These are phyloP conservation scores for Schwanniomyces occidentalis DNA, from an alignment of 805 yeast species.

Conservation along the genomic window DNA sequence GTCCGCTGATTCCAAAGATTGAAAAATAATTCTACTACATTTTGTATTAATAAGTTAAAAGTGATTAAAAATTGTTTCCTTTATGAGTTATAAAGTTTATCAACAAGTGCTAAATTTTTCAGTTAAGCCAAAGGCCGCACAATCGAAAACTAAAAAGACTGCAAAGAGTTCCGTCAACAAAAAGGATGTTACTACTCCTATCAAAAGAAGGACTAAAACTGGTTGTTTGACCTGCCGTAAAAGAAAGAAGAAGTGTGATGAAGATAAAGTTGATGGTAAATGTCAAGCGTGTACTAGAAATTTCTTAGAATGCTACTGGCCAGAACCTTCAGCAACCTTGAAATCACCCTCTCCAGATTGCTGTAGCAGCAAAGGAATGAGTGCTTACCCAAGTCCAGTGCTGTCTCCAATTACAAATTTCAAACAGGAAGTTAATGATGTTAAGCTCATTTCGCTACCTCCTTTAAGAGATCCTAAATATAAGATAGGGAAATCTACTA, in stretches of 20 bases:
- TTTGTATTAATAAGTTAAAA: too few species aligned
- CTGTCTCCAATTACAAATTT: slow-evolving; percentile 24
- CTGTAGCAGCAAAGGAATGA: slow-evolving; percentile 8
- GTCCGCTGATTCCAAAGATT: too few species aligned
- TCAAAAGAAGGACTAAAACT: slow-evolving; percentile 43
- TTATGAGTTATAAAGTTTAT: slow-evolving; percentile 34
- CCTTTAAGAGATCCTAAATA: slow-evolving; percentile 10
- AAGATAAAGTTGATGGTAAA: slow-evolving; percentile 41
- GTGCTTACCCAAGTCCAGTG: slow-evolving; percentile 34
- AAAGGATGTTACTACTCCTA: not conserved
- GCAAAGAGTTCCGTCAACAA: slow-evolving; percentile 17
- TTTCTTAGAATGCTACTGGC: slow-evolving; percentile 47
- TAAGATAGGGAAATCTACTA: not conserved
- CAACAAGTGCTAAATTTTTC: slow-evolving; percentile 38
- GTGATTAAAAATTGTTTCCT: too few species aligned
- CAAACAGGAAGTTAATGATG: slow-evolving; percentile 14
- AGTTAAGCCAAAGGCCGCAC: slow-evolving; percentile 17
- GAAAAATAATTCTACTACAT: too few species aligned
- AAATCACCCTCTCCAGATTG: slow-evolving; percentile 6
- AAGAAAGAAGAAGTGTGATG: slow-evolving; percentile 67
- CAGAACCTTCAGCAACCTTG: slow-evolving; percentile 16
- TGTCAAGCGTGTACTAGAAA: slow-evolving; percentile 47
- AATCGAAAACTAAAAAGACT: slow-evolving; percentile 17
- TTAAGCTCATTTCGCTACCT: slow-evolving; percentile 19
- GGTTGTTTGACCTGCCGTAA: slow-evolving; percentile 64